Base-by-base conservation (phyloP, 108 stramenopile genomes). In the Cyclostephanos tholiformis region DNA sequence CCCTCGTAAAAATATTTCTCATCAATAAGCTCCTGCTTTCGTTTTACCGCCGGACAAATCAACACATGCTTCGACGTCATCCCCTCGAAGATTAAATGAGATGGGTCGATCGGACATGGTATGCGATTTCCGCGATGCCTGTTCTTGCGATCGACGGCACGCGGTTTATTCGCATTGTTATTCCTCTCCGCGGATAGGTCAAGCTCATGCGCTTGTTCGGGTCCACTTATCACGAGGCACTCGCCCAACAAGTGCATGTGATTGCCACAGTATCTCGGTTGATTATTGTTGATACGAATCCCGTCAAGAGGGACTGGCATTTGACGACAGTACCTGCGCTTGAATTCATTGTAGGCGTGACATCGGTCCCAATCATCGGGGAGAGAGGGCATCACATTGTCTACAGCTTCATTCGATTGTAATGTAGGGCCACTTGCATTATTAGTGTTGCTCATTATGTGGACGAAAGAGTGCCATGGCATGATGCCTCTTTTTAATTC, bases 41-140 rank as follows among this genome's bases (percentile, higher is more conserved):
- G 75, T 48, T 80, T 91, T 0, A 82, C 79, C 38, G 58, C 75
- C 19, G 94, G 94, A 73, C 94, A 95, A 17, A 87, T 81, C 27
- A 69, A 39, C 0, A 92, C 71, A 63, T 95, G 94, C 48, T 80
- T 85, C 26, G 70, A 76, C 0, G 91, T 36, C 26, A 75, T 58
- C 56, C 85, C 79, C 83, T 89, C 89, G 73, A 74, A 90, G 50
- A 95, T 85, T 25, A 68, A 65, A 74, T 95, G 94, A 10, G 90
- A 88, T 25, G 90, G 89, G 79, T 95, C 94, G 8, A 92, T 67
- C 9, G 94, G 94, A 82, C 94, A 95, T 14, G 94, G 94, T 52
- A 95, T 76, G 26, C 94, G 81, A 65, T 87, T 89, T 35, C 91
- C 80, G 26, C 80, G 61, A 50, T 74, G 60, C 20, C 39, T 53